Conservation (phyloP, 116 monocot genomes). For the Posidonia oceanica region DNA sequence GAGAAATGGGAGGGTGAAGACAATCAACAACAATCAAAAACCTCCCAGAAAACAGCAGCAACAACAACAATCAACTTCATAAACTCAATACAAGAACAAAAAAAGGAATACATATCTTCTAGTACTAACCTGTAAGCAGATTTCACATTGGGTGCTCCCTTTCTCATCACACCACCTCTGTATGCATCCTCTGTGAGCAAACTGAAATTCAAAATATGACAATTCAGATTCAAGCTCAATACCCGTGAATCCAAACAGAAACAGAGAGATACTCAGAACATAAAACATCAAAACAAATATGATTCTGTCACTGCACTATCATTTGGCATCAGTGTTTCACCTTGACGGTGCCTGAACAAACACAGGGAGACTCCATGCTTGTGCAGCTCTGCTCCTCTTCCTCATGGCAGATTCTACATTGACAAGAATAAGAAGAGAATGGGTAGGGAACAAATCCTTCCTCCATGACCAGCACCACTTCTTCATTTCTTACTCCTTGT, state of each 20-base stretch:
- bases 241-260: not conserved
- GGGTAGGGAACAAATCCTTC: too few species aligned
- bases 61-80: too few species aligned
- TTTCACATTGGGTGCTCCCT: slow-evolving; percentile 80
- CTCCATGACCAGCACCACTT: not conserved
- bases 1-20: too few species aligned
- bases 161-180: slow-evolving; percentile 98
- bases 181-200: slow-evolving; percentile 83
- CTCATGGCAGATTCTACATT: slow-evolving; percentile 23
- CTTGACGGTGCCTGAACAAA: slow-evolving; percentile 21
- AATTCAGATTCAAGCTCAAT: too few species aligned
- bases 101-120: not conserved
- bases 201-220: slow-evolving; percentile 32
- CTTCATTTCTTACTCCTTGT: not conserved
- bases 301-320: too few species aligned
- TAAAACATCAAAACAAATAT: too few species aligned
- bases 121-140: slow-evolving; percentile 61
- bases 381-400: slow-evolving; percentile 19
- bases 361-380: slow-evolving; percentile 22
- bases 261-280: not conserved
- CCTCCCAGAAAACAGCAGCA: too few species aligned
- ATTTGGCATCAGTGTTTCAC: slow-evolving; percentile 6
- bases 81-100: not conserved
- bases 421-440: not conserved
- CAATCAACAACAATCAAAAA: too few species aligned